Conservation (phyloP, 345 rosid species). For the Camelina sativa region DNA sequence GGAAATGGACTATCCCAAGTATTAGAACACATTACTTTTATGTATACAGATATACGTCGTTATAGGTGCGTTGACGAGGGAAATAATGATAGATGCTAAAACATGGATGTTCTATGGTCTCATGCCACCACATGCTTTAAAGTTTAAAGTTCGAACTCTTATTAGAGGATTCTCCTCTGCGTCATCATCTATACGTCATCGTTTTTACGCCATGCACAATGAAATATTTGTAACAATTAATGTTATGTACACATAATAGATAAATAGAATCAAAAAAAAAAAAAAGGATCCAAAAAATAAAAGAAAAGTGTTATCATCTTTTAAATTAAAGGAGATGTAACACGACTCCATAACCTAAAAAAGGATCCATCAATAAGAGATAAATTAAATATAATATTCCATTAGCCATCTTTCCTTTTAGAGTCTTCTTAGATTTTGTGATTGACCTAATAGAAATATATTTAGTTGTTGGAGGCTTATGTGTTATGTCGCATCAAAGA, state of each 20-base stretch:
- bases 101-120: slow-evolving; percentile 5
- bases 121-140: slow-evolving; percentile 33
- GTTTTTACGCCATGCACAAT: slow-evolving; percentile 15
- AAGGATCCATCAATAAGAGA: slow-evolving; percentile 25
- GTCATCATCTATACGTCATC: slow-evolving; percentile 35
- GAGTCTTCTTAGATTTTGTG: slow-evolving; percentile 5
- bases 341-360: slow-evolving; percentile 23
- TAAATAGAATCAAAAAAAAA: background rate
- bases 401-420: slow-evolving; percentile 16
- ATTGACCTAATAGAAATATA: slow-evolving; percentile 6
- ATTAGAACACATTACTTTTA: slow-evolving; percentile 20
- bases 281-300: background rate
- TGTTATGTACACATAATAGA: background rate
- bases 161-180: slow-evolving; percentile 31
- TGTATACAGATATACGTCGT: background rate
- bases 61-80: slow-evolving; percentile 11
- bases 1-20: slow-evolving; percentile 17
- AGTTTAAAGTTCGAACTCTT: slow-evolving; percentile 37
- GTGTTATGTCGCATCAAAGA: slow-evolving; percentile 40
- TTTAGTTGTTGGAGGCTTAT: slow-evolving; percentile 32
- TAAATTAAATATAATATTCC: slow-evolving; percentile 14
- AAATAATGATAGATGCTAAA: slow-evolving; percentile 29
- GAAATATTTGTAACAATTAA: background rate
- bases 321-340: slow-evolving; percentile 14
- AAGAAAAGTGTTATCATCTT: background rate